Evolutionary conservation across 2,329 filamentous ascomycete genomes (phyloP), one percentile per base, ranked within the genome.

Genomic region (Aspergillus fischeri): DNA sequence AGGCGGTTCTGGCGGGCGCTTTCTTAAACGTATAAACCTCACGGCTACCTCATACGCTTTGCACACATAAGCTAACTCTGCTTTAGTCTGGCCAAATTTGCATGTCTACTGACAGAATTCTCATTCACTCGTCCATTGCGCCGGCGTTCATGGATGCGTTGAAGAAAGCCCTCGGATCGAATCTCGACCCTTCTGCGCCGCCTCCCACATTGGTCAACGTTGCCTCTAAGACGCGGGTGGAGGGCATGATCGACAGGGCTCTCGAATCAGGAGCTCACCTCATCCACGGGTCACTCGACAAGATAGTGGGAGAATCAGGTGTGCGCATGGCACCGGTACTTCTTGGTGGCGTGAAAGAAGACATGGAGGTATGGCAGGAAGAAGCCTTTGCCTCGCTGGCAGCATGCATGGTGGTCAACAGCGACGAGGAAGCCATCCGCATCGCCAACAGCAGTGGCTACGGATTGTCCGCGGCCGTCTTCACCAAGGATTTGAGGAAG

Each of bases 391-490:
- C 89, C 0, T 90, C 90, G 0, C 83, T 83, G 0, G 87, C 91
- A 0, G 84, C 84, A 5, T 70, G 92, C 24, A 83, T 88, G 51
- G 76, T 81, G n/a, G 80, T 92, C 38, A 78, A 83, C 11, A 76
- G 65, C 41, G 70, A 73, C 38, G 86, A 89, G 41, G 88, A 91
- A 54, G 90, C 88, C 0, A 75, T 93, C 29, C 76, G 79, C 17
- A 78, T 93, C 10, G 89, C 89, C 4, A 94, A 95, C 69, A 86
- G 92, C 62, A 90, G 87, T 10, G 87, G 90, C 44, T 93, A 91
- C 68, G 90, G 90, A 1, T 79, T 94, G 4, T 79, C 80, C 1
- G 82, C 85, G 1, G 81, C 89, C 0, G 82, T 94, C 1, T 94
- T 92, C 70, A 91, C 89, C 0, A 78, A 83, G 61, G 84, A 90